Evolutionary conservation across 495 filamentous ascomycete genomes (phyloP).

Genomic region (Emericellopsis terricola): DNA sequence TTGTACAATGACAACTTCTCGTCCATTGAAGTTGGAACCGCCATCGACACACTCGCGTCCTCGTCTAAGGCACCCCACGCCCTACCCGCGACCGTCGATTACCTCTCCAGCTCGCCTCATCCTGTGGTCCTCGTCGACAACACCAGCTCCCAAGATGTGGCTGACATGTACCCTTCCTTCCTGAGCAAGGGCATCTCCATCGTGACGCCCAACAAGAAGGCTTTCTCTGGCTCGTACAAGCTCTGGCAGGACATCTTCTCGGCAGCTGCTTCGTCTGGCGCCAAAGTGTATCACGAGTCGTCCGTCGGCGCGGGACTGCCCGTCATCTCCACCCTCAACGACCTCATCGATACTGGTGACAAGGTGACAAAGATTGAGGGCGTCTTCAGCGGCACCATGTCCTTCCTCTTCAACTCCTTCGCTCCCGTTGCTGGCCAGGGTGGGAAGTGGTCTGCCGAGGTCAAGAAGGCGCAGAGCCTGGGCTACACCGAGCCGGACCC

Average conservation of each 20-base stretch:
- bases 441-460: constrained; percentile 72
- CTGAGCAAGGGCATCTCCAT: constrained; percentile 65
- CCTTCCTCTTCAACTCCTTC: constrained; percentile 92
- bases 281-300: constrained; percentile 80
- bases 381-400: constrained; percentile 91
- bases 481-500: constrained; percentile 97
- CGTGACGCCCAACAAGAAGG: constrained; percentile 96
- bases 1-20: constrained; percentile 45
- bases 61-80: constrained; percentile 38
- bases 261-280: constrained; percentile 39
- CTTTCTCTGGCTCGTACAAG: constrained; percentile 57
- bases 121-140: constrained; percentile 79
- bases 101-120: constrained; percentile 50
- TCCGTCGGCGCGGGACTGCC: constrained; percentile 86
- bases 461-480: constrained; percentile 76
- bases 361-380: constrained; percentile 78
- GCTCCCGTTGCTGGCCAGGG: constrained; percentile 50
- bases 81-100: constrained; percentile 49
- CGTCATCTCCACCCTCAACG: constrained; percentile 76
- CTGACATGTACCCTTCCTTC: constrained; percentile 59
- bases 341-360: constrained; percentile 80
- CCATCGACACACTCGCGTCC: constrained; percentile 32
- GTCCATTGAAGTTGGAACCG: constrained; percentile 33
- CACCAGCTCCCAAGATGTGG: constrained; percentile 69
- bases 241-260: constrained; percentile 73